Evolutionary conservation across 1,284 basidiomycete species (phyloP).

Genomic region (Fomitiporia mediterranea): DNA sequence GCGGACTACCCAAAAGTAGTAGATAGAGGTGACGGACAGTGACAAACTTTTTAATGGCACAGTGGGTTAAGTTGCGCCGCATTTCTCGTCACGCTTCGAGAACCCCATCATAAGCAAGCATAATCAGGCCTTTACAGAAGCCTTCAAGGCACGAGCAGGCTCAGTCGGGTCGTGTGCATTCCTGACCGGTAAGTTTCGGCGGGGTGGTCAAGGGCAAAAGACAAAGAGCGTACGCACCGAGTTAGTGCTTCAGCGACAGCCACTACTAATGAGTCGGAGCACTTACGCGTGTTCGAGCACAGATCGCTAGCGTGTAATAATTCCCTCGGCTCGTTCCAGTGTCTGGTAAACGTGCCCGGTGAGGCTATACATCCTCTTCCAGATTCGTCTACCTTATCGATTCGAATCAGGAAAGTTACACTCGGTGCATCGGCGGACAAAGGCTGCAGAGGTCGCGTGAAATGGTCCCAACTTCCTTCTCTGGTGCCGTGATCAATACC

Average conservation of each 20-base stretch:
- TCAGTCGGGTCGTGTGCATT: constrained; percentile 6
- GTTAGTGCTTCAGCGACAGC: neutral
- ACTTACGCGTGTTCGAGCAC: neutral
- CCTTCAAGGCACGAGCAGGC: neutral
- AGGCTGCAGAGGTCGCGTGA: neutral
- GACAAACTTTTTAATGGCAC: too few species aligned
- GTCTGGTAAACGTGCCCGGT: neutral
- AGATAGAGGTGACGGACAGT: too few species aligned
- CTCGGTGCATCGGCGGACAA: neutral
- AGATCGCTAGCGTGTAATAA: constrained; percentile 1
- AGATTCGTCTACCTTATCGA: constrained; percentile 3
- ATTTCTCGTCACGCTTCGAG: constrained; percentile 1
- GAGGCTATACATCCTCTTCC: neutral
- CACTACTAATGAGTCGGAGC: neutral
- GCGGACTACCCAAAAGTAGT: too few species aligned
- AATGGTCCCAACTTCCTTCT: neutral
- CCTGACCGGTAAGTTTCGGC: constrained; percentile 6
- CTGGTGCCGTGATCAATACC: neutral
- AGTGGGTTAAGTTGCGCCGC: neutral
- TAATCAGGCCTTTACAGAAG: too few species aligned
- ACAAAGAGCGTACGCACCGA: neutral
- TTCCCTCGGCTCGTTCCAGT: neutral
- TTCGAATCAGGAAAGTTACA: constrained; percentile 3
- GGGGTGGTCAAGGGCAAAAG: constrained; percentile 1
- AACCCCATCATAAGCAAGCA: neutral